These are phyloP conservation scores for Phytophthora pinifolia DNA, from an alignment of 352 stramenopile species.

Conservation along the genomic window DNA sequence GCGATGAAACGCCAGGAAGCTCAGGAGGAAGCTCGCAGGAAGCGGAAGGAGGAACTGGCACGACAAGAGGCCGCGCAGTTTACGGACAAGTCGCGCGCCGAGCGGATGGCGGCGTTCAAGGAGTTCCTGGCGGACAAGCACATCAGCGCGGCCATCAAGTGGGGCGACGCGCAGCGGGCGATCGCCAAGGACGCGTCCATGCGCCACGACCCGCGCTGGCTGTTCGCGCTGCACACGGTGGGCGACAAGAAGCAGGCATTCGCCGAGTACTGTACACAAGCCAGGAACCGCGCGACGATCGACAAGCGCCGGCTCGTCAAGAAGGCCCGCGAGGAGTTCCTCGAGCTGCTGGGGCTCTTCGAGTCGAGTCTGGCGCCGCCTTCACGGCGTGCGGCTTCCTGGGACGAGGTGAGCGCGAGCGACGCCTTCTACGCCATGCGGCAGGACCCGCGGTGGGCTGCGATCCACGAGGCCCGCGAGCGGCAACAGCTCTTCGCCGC, in stretches of 20 bases:
- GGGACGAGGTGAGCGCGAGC: slow-evolving; percentile 52
- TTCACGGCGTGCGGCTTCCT: too few relatives aligned
- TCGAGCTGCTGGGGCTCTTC: slow-evolving; percentile 61
- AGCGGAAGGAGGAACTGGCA: slow-evolving; percentile 50
- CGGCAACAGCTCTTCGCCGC: slow-evolving; percentile 68
- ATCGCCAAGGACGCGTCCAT: slow-evolving; percentile 56
- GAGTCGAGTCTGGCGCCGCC: slow-evolving; percentile 48
- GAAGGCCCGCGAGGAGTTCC: slow-evolving; percentile 70
- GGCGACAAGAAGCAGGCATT: slow-evolving; percentile 87
- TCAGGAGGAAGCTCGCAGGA: slow-evolving; percentile 30
- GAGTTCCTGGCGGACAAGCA: slow-evolving; percentile 68
- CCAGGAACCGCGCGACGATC: slow-evolving; percentile 65
- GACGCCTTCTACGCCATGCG: slow-evolving; percentile 57
- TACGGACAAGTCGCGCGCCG: slow-evolving; percentile 43
- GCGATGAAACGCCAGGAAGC: slow-evolving; percentile 21
- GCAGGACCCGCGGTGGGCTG: slow-evolving; percentile 65
- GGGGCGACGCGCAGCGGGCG: slow-evolving; percentile 64
- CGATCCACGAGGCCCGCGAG: slow-evolving; percentile 62
- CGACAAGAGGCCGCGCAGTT: slow-evolving; percentile 44
- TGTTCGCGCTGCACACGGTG: slow-evolving; percentile 58
- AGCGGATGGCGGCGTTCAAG: slow-evolving; percentile 68
- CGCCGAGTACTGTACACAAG: slow-evolving; percentile 79
- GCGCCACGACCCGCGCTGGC: slow-evolving; percentile 64
- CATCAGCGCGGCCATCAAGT: slow-evolving; percentile 73
- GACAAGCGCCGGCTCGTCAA: slow-evolving; percentile 73